Evolutionary conservation across 768 basidiomycete species (phyloP).

Genomic region (Termitomyces sp.): DNA sequence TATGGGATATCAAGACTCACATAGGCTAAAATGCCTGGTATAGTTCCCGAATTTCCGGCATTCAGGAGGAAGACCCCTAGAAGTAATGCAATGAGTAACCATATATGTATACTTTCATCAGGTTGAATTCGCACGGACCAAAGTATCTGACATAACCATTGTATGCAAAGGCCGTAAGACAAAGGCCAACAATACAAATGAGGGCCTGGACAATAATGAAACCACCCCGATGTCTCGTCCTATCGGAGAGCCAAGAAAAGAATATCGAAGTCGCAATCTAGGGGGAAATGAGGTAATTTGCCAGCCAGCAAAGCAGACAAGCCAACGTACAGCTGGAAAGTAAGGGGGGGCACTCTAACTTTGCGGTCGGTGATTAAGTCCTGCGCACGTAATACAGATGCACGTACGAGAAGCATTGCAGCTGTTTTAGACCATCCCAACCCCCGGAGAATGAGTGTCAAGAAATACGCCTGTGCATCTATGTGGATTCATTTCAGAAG

Average conservation of each 20-base stretch:
- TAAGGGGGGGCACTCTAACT: conserved; percentile 41
- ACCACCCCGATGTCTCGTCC: conserved; percentile 33
- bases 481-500: neutral
- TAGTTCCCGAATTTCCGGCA: conserved; percentile 36
- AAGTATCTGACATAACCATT: conserved; percentile 6
- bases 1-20: conserved; percentile 17
- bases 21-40: conserved; percentile 41
- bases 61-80: conserved; percentile 40
- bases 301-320: neutral
- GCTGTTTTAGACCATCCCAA: conserved; percentile 36
- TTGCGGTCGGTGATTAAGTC: neutral
- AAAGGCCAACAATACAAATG: conserved; percentile 32
- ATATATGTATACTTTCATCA: neutral
- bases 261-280: conserved; percentile 35
- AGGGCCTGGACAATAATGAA: conserved; percentile 35
- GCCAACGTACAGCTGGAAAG: conserved; percentile 33
- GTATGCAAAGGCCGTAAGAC: conserved; percentile 5
- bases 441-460: conserved; percentile 39
- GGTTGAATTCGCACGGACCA: conserved; percentile 28
- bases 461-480: conserved; percentile 42
- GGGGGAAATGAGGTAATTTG: neutral
- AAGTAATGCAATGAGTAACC: neutral
- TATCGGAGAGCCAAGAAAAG: conserved; percentile 44
- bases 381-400: neutral
- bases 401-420: conserved; percentile 37